Evolutionary conservation across 805 yeast genomes (phyloP).

Genomic region (Candida bentonensis): DNA sequence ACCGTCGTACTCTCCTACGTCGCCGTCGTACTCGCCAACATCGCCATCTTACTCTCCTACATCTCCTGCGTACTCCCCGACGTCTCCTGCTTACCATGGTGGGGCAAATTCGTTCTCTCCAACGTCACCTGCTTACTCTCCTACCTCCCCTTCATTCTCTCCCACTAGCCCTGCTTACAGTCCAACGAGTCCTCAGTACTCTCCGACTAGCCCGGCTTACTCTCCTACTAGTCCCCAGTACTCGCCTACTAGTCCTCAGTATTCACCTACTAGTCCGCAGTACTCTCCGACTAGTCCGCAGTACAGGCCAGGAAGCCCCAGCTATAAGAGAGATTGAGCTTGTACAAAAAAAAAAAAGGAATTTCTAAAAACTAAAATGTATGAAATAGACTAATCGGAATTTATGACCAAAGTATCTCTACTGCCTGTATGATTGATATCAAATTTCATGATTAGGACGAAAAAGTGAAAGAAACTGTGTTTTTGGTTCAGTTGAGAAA

Average conservation of each 20-base stretch:
- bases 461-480: too few species aligned
- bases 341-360: conserved; percentile 2
- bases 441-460: too few species aligned
- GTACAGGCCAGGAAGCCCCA: conserved; percentile 41
- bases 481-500: too few species aligned
- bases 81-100: conserved; percentile 53
- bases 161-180: conserved; percentile 53
- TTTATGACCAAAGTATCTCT: too few species aligned
- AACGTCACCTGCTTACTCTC: conserved; percentile 43
- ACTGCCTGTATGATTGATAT: too few species aligned
- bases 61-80: conserved; percentile 63
- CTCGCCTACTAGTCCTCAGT: conserved; percentile 51
- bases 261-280: conserved; percentile 67
- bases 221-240: conserved; percentile 53
- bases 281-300: conserved; percentile 66
- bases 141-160: conserved; percentile 44
- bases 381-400: not conserved
- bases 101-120: conserved; percentile 64
- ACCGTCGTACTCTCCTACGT: conserved; percentile 50
- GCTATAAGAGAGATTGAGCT: conserved; percentile 11
- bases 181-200: conserved; percentile 52
- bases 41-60: conserved; percentile 59
- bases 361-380: not conserved
- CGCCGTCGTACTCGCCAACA: conserved; percentile 58
- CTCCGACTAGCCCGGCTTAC: conserved; percentile 68